Percentiles rank a stretch among this genome's conserved stretches.
phyloP scores from a whole-genome alignment of 345 rosid species.

The Pelargonium nanum region DNA sequence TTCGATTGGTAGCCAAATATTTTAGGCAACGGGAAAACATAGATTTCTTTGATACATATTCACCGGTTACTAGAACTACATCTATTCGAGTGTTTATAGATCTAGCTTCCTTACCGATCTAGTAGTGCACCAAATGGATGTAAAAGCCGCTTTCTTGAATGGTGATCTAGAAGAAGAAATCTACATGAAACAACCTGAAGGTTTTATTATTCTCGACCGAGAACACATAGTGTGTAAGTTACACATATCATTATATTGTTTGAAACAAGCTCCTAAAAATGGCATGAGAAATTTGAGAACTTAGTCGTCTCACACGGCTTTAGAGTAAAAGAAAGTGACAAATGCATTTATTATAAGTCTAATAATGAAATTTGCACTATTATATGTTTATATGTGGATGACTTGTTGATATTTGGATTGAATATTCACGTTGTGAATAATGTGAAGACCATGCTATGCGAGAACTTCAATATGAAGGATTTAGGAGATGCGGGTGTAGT shows the following conservation, averaged over 20 bases:
- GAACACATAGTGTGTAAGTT: background rate
- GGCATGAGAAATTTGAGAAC: too few relatives aligned
- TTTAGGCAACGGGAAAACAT: background rate
- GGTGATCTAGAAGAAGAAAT: background rate
- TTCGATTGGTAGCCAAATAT: background rate
- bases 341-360: too few relatives aligned
- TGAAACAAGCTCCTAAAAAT: background rate
- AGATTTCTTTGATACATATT: background rate
- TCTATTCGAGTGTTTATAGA: background rate
- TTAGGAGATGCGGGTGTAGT: too few relatives aligned
- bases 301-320: too few relatives aligned
- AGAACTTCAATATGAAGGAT: too few relatives aligned
- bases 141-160: background rate
- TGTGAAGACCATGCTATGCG: too few relatives aligned
- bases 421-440: too few relatives aligned
- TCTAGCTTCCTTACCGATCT: background rate
- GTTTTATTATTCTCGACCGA: background rate
- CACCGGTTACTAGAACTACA: background rate
- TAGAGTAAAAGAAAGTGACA: too few relatives aligned
- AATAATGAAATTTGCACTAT: too few relatives aligned
- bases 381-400: too few relatives aligned
- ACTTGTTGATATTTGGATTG: too few relatives aligned
- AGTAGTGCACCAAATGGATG: background rate
- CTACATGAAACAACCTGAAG: background rate
- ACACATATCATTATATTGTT: background rate